A percentile compares a stretch with the other conserved stretches of the same genome.
Conservation (phyloP, 2,329 filamentous ascomycete species). For the Aspergillus intermedius region DNA sequence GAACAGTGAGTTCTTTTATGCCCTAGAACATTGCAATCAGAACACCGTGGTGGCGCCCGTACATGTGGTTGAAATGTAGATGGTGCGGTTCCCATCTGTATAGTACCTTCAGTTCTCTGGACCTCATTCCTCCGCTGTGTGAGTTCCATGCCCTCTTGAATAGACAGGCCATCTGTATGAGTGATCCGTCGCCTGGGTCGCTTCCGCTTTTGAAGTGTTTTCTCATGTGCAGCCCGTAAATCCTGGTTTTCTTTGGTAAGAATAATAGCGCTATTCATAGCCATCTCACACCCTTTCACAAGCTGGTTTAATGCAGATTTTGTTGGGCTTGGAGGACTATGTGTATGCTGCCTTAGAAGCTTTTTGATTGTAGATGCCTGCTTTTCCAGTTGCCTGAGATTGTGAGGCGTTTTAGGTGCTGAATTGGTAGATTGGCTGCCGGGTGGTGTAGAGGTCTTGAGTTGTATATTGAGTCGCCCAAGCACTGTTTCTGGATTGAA, state of each 20-base stretch:
- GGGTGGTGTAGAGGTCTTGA: slow-evolving; percentile 3
- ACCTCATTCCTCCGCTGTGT: not conserved
- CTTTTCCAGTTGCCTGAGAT: slow-evolving; percentile 6
- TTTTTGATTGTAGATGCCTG: slow-evolving; percentile 4
- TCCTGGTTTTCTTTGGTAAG: slow-evolving; percentile 6
- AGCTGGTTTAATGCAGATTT: slow-evolving; percentile 2
- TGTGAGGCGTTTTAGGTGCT: slow-evolving; percentile 7
- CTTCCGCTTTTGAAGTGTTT: too few relatives aligned
- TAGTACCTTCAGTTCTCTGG: not conserved
- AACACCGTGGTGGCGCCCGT: not conserved
- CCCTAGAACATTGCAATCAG: not conserved
- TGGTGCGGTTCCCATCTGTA: not conserved
- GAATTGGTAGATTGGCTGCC: slow-evolving; percentile 1
- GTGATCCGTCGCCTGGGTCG: too few relatives aligned
- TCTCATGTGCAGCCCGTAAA: too few relatives aligned
- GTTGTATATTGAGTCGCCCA: slow-evolving; percentile 7
- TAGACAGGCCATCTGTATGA: slow-evolving; percentile 1
- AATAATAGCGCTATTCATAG: slow-evolving; percentile 8
- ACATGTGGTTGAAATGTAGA: not conserved
- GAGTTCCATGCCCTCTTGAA: not conserved
- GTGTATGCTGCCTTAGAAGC: slow-evolving; percentile 1
- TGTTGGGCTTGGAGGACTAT: not conserved
- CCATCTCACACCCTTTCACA: slow-evolving; percentile 12
- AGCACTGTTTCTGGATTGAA: slow-evolving; percentile 23
- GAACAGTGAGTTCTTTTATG: not conserved